Evolutionary conservation across 768 basidiomycete genomes (phyloP).

Genomic region (Polyporus arcularius): DNA sequence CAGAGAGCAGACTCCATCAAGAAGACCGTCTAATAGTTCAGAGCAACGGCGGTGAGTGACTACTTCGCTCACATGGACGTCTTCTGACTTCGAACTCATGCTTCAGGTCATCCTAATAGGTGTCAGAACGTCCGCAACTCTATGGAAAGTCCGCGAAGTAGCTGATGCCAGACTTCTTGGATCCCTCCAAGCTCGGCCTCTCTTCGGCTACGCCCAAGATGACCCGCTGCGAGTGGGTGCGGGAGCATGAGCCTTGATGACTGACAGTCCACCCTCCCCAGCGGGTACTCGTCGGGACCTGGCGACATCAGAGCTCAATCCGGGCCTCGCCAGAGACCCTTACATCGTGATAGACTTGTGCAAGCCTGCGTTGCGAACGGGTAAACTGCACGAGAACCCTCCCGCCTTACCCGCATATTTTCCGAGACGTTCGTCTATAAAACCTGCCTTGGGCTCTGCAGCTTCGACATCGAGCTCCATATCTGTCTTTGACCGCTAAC

Average conservation of each 20-base stretch:
- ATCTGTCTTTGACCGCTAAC: slow-evolving; percentile 1
- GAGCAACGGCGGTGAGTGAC: slow-evolving; percentile 3
- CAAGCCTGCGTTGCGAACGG: neutral
- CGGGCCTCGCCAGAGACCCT: neutral
- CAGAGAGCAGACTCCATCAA: slow-evolving; percentile 1
- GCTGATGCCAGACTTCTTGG: neutral
- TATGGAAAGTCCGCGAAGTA: neutral
- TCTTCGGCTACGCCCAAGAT: slow-evolving; percentile 4
- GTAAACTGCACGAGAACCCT: neutral
- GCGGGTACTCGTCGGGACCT: slow-evolving; percentile 12
- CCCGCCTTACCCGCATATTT: slow-evolving; percentile 12
- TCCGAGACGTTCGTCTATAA: slow-evolving; percentile 10
- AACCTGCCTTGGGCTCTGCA: neutral
- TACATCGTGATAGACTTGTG: neutral
- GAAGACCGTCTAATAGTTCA: neutral
- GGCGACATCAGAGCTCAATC: neutral
- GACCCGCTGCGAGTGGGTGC: neutral
- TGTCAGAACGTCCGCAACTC: neutral
- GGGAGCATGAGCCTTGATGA: neutral
- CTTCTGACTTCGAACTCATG: neutral
- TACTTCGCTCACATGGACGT: slow-evolving; percentile 11
- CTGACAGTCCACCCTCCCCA: neutral
- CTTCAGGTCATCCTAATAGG: neutral
- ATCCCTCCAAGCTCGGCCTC: neutral
- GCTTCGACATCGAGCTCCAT: slow-evolving; percentile 7